Evolutionary conservation across 2,329 filamentous ascomycete species (phyloP).

Genomic region (Cercospora zeina): DNA sequence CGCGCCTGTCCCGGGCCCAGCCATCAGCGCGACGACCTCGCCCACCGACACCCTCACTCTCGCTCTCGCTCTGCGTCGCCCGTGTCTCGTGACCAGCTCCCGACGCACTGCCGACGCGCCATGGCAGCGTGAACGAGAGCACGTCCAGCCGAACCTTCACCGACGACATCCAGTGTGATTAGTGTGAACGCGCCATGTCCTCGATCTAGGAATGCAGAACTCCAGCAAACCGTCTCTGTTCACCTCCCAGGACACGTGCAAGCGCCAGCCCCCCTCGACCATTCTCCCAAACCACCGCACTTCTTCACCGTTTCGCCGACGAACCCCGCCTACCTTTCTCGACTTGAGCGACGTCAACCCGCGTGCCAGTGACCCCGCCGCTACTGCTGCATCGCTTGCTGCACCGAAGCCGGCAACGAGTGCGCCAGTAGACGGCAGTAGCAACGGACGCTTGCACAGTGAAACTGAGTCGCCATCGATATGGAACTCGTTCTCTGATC

Average conservation of each 20-base stretch:
- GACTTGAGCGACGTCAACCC: not conserved
- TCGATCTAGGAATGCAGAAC: slow-evolving; percentile 27
- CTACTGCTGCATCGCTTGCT: not conserved
- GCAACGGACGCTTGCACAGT: not conserved
- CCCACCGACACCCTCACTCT: not conserved
- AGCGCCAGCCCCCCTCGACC: slow-evolving; percentile 12
- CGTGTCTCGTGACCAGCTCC: not conserved
- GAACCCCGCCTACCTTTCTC: slow-evolving; percentile 18
- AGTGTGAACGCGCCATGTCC: slow-evolving; percentile 14
- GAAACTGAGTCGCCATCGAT: slow-evolving; percentile 22
- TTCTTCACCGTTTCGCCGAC: slow-evolving; percentile 28
- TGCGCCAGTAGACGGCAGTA: not conserved
- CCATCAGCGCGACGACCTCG: not conserved
- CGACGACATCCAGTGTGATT: not conserved
- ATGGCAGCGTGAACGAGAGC: slow-evolving; percentile 8
- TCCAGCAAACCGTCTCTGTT: slow-evolving; percentile 26
- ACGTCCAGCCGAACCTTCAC: slow-evolving; percentile 12
- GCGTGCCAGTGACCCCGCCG: not conserved
- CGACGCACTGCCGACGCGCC: not conserved
- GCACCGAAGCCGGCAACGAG: not conserved
- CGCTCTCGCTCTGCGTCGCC: not conserved
- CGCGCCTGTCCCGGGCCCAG: not conserved
- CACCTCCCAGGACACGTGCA: slow-evolving; percentile 26
- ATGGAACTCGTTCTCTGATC: slow-evolving; percentile 30
- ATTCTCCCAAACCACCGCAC: slow-evolving; percentile 19